Conservation (phyloP, 805 yeast genomes). For the Ogataea chonburiensis region DNA sequence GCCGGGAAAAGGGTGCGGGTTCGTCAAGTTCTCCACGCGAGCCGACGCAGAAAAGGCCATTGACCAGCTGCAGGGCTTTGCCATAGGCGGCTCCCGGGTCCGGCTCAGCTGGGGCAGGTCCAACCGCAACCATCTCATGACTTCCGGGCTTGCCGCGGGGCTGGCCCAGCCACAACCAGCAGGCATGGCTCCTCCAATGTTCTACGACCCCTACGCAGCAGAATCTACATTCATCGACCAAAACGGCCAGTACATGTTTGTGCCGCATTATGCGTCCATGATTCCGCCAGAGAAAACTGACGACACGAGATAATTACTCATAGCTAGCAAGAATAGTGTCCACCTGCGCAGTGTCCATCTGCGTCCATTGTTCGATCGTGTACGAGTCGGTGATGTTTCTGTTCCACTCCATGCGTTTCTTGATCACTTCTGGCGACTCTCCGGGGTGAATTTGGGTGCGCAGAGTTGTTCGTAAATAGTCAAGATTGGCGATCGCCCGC, state of each 20-base stretch:
- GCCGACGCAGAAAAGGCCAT: conserved; percentile 79
- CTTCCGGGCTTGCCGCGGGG: conserved; percentile 21
- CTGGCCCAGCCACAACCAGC: conserved; percentile 22
- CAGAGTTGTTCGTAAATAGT: conserved; percentile 50
- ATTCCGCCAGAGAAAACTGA: conserved; percentile 10
- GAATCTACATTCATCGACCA: conserved; percentile 28
- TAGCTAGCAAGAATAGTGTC: conserved; percentile 45
- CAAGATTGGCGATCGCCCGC: conserved; percentile 60
- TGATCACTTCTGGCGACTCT: conserved; percentile 47
- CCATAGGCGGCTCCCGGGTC: conserved; percentile 71
- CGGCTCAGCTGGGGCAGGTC: conserved; percentile 76
- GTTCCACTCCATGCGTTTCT: conserved; percentile 71
- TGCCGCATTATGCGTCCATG: conserved; percentile 25
- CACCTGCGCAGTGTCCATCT: conserved; percentile 35
- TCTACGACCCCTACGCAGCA: conserved; percentile 35
- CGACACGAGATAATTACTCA: conserved; percentile 27
- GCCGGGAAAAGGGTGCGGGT: conserved; percentile 78
- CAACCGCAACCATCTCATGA: conserved; percentile 24
- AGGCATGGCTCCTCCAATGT: conserved; percentile 33
- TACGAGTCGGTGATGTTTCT: conserved; percentile 60
- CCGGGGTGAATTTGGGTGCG: conserved; percentile 44
- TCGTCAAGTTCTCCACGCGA: conserved; percentile 62
- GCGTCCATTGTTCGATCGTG: conserved; percentile 59
- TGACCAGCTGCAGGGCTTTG: conserved; percentile 74
- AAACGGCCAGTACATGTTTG: conserved; percentile 31